phyloP scores from a whole-genome alignment of 345 rosid species.

The Lepidium sativum region DNA sequence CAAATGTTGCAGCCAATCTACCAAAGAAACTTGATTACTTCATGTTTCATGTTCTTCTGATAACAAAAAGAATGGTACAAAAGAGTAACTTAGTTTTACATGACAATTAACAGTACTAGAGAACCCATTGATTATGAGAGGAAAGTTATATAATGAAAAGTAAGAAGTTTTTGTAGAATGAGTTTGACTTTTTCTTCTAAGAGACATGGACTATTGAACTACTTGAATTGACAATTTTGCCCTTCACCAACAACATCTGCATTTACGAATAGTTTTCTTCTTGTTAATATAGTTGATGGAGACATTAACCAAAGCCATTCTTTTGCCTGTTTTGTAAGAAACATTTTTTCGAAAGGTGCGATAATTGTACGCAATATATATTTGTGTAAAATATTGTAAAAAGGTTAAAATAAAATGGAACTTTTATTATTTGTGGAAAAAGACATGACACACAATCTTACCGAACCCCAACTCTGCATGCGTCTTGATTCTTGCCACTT shows the following conservation, averaged over 20 bases:
- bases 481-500: not conserved
- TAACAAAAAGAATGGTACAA: not conserved
- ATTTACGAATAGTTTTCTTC: not conserved
- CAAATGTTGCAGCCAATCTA: constrained; percentile 47
- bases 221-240: not conserved
- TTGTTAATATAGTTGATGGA: not conserved
- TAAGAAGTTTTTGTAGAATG: not conserved
- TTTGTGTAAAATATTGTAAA: not conserved
- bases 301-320: not conserved
- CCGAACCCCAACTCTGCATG: constrained; percentile 18
- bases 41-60: constrained; percentile 34
- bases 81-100: not conserved
- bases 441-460: not conserved
- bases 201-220: not conserved
- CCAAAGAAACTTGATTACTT: constrained; percentile 42
- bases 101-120: not conserved
- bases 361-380: not conserved
- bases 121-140: not conserved
- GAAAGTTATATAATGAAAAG: constrained; percentile 5
- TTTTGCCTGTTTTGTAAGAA: constrained; percentile 12
- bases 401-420: not conserved
- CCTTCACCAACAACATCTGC: constrained; percentile 11
- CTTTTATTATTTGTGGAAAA: not conserved
- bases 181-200: not conserved
- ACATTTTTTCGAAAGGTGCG: not conserved